phyloP scores from a whole-genome alignment of 306 rosid species.

The Ceratonia siliqua region DNA sequence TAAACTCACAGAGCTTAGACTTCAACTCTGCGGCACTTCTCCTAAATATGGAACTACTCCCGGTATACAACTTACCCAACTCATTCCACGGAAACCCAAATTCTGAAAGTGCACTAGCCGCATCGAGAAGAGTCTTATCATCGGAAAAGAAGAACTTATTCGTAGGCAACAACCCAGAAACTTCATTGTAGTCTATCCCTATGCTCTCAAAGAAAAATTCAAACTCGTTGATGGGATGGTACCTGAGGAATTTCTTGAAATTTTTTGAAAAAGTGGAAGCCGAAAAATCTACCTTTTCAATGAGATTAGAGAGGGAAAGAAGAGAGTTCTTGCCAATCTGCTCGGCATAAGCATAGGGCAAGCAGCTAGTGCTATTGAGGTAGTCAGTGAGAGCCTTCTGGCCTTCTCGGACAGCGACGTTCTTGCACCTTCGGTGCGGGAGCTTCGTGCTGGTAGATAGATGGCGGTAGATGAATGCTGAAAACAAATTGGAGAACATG shows the following conservation, averaged over 20 bases:
- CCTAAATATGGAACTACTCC: conserved; percentile 48
- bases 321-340: conserved; percentile 57
- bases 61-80: conserved; percentile 61
- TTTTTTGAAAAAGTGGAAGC: conserved; percentile 37
- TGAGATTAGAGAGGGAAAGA: conserved; percentile 51
- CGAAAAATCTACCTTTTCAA: conserved; percentile 47
- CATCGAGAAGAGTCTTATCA: conserved; percentile 52
- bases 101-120: conserved; percentile 58
- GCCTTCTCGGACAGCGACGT: conserved; percentile 48
- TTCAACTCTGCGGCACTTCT: conserved; percentile 41
- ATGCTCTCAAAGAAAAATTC: conserved; percentile 89
- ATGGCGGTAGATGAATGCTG: conserved; percentile 40
- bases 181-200: conserved; percentile 49
- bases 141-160: conserved; percentile 72
- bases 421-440: conserved; percentile 45
- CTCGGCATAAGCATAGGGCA: conserved; percentile 70
- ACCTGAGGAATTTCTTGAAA: conserved; percentile 62
- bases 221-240: conserved; percentile 81
- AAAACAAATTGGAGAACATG: conserved; percentile 12
- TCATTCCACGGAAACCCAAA: conserved; percentile 86
- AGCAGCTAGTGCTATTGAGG: conserved; percentile 62
- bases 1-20: conserved; percentile 46
- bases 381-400: conserved; percentile 62
- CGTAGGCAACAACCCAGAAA: conserved; percentile 45
- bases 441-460: conserved; percentile 37